These are phyloP conservation scores for Melampsora occidentalis DNA, from an alignment of 1,284 basidiomycete genomes.

Conservation along the genomic window DNA sequence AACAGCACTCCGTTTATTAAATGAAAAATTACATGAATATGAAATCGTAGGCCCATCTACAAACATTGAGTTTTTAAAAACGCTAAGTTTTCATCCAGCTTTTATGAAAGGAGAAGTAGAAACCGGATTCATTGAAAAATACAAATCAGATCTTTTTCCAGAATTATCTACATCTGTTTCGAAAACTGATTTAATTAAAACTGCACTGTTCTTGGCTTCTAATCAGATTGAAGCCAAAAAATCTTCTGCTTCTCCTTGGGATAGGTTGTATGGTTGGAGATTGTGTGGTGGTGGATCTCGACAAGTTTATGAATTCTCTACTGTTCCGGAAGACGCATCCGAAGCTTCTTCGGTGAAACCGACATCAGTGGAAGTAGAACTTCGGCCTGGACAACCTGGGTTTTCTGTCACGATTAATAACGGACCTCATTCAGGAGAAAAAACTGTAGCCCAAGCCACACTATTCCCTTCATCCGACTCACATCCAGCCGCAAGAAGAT, in stretches of 20 bases:
- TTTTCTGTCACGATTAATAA: not conserved
- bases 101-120: slow-evolving; percentile 82
- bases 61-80: slow-evolving; percentile 82
- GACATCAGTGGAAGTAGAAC: not conserved
- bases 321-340: slow-evolving; percentile 8
- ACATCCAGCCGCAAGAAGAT: not conserved
- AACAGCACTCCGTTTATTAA: slow-evolving; percentile 75
- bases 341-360: not conserved
- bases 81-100: slow-evolving; percentile 69
- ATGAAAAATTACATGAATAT: slow-evolving; percentile 78
- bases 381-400: not conserved
- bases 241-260: slow-evolving; percentile 62
- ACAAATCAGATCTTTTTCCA: slow-evolving; percentile 42
- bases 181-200: slow-evolving; percentile 19
- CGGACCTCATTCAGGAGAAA: not conserved
- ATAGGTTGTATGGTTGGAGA: slow-evolving; percentile 41
- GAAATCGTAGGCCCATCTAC: slow-evolving; percentile 85
- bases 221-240: slow-evolving; percentile 72
- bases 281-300: slow-evolving; percentile 9
- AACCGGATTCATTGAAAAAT: slow-evolving; percentile 83
- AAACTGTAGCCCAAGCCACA: not conserved
- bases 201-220: slow-evolving; percentile 16
- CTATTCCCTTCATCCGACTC: not conserved
- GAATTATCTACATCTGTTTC: slow-evolving; percentile 6
- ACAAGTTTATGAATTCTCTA: slow-evolving; percentile 30